Evolutionary conservation across 805 yeast genomes (phyloP).

Genomic region (Schwanniomyces pseudopolymorphus): DNA sequence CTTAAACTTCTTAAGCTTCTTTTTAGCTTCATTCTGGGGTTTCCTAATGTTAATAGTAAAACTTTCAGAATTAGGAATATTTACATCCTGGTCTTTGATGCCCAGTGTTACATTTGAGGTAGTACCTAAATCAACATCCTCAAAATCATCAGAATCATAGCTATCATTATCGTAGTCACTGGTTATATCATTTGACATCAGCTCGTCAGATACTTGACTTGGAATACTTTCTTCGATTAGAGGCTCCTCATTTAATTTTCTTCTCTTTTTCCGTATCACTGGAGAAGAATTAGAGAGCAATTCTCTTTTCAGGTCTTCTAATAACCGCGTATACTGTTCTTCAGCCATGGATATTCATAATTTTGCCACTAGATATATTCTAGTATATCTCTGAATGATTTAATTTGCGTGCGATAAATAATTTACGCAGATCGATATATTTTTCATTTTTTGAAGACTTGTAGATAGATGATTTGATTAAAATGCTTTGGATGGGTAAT

Average conservation of each 20-base stretch:
- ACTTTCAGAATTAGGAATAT: constrained; percentile 3
- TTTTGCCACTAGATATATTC: neutral
- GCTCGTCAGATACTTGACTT: neutral
- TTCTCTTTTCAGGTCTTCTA: constrained; percentile 4
- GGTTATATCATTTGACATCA: neutral
- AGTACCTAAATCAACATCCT: constrained; percentile 24
- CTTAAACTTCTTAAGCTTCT: constrained; percentile 22
- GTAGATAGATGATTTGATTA: neutral
- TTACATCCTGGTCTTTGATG: neutral
- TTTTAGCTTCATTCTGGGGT: constrained; percentile 15
- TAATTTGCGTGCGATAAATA: constrained; percentile 1
- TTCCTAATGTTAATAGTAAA: constrained; percentile 13
- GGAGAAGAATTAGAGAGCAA: neutral
- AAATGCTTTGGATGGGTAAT: neutral
- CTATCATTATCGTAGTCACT: constrained; percentile 26
- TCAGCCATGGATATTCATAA: constrained; percentile 10
- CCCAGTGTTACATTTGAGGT: neutral
- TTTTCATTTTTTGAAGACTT: neutral
- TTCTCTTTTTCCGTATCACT: constrained; percentile 3
- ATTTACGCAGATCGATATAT: neutral
- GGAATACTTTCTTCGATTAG: neutral
- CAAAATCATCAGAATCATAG: constrained; percentile 26
- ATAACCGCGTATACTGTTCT: constrained; percentile 11
- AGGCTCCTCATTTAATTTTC: neutral
- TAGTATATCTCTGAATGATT: neutral